Evolutionary conservation across 768 basidiomycete genomes (phyloP).

Genomic region (Porphyrellus cyaneotinctus): DNA sequence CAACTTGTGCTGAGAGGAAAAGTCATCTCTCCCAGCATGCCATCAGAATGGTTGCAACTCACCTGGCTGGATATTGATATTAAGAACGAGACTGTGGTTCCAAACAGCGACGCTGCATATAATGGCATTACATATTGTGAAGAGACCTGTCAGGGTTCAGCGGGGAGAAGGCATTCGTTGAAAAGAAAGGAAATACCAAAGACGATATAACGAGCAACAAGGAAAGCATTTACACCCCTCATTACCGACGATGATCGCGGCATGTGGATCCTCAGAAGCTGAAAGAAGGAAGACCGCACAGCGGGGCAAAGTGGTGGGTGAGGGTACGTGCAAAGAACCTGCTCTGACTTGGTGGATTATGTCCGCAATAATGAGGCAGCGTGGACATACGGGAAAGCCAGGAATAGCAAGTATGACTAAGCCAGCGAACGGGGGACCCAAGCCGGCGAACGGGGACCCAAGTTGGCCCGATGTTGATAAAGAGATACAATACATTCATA

Average conservation of each 20-base stretch:
- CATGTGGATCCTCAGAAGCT: slow-evolving; percentile 27
- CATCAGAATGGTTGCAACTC: slow-evolving; percentile 20
- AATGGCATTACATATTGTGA: slow-evolving; percentile 62
- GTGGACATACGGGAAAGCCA: not conserved
- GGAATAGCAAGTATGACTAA: slow-evolving; percentile 1
- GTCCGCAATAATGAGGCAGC: not conserved
- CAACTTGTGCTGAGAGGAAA: slow-evolving; percentile 40
- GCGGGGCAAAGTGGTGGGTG: slow-evolving; percentile 24
- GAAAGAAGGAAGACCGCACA: slow-evolving; percentile 26
- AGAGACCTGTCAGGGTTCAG: slow-evolving; percentile 40
- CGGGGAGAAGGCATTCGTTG: not conserved
- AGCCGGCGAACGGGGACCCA: not conserved
- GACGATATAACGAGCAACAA: slow-evolving; percentile 52
- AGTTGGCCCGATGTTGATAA: not conserved
- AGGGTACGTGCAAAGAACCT: slow-evolving; percentile 24
- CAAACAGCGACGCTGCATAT: slow-evolving; percentile 64
- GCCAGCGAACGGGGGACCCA: not conserved
- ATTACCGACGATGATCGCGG: slow-evolving; percentile 34
- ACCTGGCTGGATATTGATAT: slow-evolving; percentile 36
- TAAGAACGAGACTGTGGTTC: slow-evolving; percentile 53
- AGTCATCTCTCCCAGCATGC: slow-evolving; percentile 7
- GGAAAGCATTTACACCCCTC: slow-evolving; percentile 38
- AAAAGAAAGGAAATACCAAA: slow-evolving; percentile 42
- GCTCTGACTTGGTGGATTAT: slow-evolving; percentile 22
- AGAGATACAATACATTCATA: slow-evolving; percentile 20